Percentiles rank a stretch among this genome's conserved stretches.
phyloP scores from a whole-genome alignment of 2,329 filamentous ascomycete genomes.

The Diplocarpon mali region DNA sequence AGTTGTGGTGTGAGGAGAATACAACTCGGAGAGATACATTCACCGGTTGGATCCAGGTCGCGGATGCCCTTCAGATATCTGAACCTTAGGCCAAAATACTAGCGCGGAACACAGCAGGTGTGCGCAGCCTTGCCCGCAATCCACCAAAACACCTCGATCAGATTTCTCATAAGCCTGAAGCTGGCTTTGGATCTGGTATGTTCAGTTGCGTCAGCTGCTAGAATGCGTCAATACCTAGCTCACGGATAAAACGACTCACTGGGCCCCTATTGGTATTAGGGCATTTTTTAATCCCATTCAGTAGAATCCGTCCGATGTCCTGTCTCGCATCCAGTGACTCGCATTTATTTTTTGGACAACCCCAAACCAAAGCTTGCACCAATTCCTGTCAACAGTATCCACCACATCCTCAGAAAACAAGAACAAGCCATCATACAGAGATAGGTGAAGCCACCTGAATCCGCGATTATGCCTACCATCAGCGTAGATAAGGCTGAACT shows the following conservation, averaged over 20 bases:
- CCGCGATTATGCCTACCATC: slow-evolving; percentile 79
- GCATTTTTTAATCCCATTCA: no score
- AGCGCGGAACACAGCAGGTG: neutral
- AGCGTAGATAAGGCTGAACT: slow-evolving; percentile 92
- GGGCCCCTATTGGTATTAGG: no score
- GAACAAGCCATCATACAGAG: neutral
- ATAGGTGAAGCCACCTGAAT: slow-evolving; percentile 7
- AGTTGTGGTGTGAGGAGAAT: slow-evolving; percentile 5
- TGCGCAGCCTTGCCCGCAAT: no score
- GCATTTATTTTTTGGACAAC: no score
- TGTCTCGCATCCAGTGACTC: no score
- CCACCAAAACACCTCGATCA: no score
- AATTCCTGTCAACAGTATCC: slow-evolving; percentile 6
- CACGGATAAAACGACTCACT: no score
- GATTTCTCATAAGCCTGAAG: no score
- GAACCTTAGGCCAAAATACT: neutral
- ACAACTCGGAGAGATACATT: neutral
- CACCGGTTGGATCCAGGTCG: neutral
- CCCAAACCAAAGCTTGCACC: slow-evolving; percentile 11
- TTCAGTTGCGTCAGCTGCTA: no score
- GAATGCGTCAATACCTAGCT: no score
- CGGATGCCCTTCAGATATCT: neutral
- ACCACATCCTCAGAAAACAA: neutral
- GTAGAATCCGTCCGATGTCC: no score
- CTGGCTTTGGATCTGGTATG: no score